phyloP scores from a whole-genome alignment of 106 monocot species.

The Dioscorea dumetorum region DNA sequence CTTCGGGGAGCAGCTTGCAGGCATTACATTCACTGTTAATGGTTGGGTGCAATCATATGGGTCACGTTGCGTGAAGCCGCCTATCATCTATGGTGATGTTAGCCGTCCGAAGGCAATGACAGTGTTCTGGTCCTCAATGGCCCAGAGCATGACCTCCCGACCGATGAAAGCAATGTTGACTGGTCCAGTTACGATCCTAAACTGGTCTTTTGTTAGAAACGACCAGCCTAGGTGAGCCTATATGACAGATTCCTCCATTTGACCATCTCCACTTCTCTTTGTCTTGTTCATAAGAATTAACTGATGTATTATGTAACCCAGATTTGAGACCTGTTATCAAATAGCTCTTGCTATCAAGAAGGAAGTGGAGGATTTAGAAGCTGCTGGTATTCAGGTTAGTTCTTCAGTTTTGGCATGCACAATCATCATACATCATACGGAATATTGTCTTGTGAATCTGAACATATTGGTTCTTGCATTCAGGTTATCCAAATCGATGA shows the following conservation, averaged over 20 bases:
- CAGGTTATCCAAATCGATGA: conserved; percentile 84
- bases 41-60: conserved; percentile 87
- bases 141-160: conserved; percentile 49
- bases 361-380: conserved; percentile 72
- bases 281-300: too few relatives aligned
- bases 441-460: too few relatives aligned
- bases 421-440: too few relatives aligned
- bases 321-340: conserved; percentile 59
- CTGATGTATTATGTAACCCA: neutral
- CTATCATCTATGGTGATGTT: conserved; percentile 77
- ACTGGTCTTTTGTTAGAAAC: conserved; percentile 75
- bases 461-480: neutral
- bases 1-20: conserved; percentile 46
- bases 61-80: conserved; percentile 75
- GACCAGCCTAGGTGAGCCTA: conserved; percentile 64
- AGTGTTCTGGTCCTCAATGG: conserved; percentile 63
- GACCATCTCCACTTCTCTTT: too few relatives aligned
- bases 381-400: conserved; percentile 48
- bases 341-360: conserved; percentile 80
- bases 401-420: neutral
- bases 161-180: conserved; percentile 87
- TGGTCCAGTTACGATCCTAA: conserved; percentile 81
- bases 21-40: conserved; percentile 54
- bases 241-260: too few relatives aligned
- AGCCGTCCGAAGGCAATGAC: conserved; percentile 78